Evolutionary conservation across 1,284 basidiomycete species (phyloP).

Genomic region (Pyrrhoderma noxium): DNA sequence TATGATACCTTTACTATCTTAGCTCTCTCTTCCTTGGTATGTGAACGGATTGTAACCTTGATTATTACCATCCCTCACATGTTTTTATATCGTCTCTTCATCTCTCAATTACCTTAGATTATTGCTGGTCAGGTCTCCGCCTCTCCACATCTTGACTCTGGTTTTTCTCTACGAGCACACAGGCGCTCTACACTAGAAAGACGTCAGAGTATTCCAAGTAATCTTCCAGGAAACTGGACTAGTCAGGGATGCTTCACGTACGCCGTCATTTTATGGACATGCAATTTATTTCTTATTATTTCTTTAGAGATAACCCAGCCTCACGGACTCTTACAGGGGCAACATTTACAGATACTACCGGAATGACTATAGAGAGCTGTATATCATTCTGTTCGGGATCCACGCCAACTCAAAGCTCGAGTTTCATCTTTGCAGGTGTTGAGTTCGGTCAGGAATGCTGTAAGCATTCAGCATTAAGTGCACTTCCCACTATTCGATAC

Average conservation of each 20-base stretch:
- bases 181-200: constrained; percentile 7
- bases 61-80: no score
- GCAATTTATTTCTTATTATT: not conserved
- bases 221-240: constrained; percentile 19
- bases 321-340: constrained; percentile 18
- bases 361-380: constrained; percentile 22
- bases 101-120: not conserved
- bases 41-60: no score
- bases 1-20: no score
- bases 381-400: constrained; percentile 20
- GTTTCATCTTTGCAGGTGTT: constrained; percentile 21
- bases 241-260: constrained; percentile 21
- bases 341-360: constrained; percentile 15
- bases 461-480: constrained; percentile 3
- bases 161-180: not conserved
- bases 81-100: not conserved
- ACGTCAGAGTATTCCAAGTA: constrained; percentile 14
- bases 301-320: constrained; percentile 18
- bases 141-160: constrained; percentile 7
- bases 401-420: constrained; percentile 12
- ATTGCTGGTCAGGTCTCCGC: not conserved
- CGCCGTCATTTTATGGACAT: not conserved
- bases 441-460: constrained; percentile 24
- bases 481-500: not conserved
- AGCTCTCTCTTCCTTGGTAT: no score